Base-by-base conservation (phyloP, 2,329 filamentous ascomycete genomes). In the Colletotrichum costaricense region DNA sequence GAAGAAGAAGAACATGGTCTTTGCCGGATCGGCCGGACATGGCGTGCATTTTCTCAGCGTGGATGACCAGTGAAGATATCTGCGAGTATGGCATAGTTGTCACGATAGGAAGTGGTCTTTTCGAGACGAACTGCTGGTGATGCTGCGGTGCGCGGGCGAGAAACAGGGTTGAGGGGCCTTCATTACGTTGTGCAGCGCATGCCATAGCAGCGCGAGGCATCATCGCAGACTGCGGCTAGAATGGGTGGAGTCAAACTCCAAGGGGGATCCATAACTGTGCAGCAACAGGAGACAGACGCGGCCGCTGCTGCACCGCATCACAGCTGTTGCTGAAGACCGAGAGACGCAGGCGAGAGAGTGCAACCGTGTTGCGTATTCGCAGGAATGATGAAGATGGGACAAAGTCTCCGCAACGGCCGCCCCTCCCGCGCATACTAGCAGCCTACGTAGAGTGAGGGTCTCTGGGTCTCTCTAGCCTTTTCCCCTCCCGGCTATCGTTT, bases 21-120 rank as follows among this genome's bases (percentile, higher is more conserved):
- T 49, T 57, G 56, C 14, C 57, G 64, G 64, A 42, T 38, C 69
- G 69, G 35, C 55, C 57, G 69, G 63, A 46, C 42, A 30, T 22
- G 2, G 59, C 59, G 6, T 0, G 42, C 38, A 28, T 6, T 49
- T 52, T n/a, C 9, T 42, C 16, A 26, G 22, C 52, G 38, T n/a
- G 14, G 26, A 12, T 4, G 24, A 16, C 11, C 22, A 22, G 2
- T 14, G 24, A 11, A 26, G 26, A 26, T 26, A 26, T 26, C 26
- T 26, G 26, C 26, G 26, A 26, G 26, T 1, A 26, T 26, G 26
- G 26, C 4, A 26, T 26, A 26, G 26, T 26, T 26, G 26, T 5
- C 5, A 0, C 26, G 5, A 26, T 5, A 26, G 26, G 26, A 26
- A 26, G 26, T 19, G 19, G 42, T 49, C 42, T n/a, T 49, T 49